A percentile compares a stretch with the other conserved stretches of the same genome.
Conservation (phyloP, 2,329 filamentous ascomycete genomes). For the Penicillium sp. region DNA sequence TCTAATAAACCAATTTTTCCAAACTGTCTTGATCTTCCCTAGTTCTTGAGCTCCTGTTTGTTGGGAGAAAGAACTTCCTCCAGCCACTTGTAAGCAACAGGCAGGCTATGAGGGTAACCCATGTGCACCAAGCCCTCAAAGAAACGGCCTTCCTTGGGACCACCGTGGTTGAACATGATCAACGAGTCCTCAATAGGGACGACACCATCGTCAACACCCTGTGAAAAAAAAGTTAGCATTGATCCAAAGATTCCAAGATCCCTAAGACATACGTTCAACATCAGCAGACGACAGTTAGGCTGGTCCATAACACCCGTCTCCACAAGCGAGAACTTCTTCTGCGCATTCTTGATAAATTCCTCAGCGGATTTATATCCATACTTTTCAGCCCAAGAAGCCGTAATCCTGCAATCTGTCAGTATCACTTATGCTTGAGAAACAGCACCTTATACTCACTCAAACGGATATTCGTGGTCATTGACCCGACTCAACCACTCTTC, state of each 20-base stretch:
- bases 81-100: conserved; percentile 39
- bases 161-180: conserved; percentile 63
- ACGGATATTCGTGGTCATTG: conserved; percentile 67
- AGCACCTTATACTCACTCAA: conserved; percentile 40
- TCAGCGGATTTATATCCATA: conserved; percentile 59
- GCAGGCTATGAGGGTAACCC: conserved; percentile 58
- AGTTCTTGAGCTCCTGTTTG: conserved; percentile 23
- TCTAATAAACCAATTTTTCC: not conserved
- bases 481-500: conserved; percentile 59
- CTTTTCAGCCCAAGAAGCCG: conserved; percentile 59
- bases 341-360: conserved; percentile 55
- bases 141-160: conserved; percentile 63
- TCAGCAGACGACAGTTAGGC: conserved; percentile 56
- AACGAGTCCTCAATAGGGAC: conserved; percentile 68
- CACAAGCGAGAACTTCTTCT: conserved; percentile 62
- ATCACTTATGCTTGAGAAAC: not conserved
- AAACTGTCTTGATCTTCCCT: too few species aligned
- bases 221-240: conserved; percentile 3
- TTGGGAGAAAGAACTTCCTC: conserved; percentile 28
- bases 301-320: conserved; percentile 57
- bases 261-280: conserved; percentile 55
- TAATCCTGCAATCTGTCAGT: conserved; percentile 39
- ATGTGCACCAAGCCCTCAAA: conserved; percentile 63
- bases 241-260: not conserved
- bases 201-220: conserved; percentile 62